Evolutionary conservation across 2,329 filamentous ascomycete genomes (phyloP).

Genomic region (Chaetomium sp.): DNA sequence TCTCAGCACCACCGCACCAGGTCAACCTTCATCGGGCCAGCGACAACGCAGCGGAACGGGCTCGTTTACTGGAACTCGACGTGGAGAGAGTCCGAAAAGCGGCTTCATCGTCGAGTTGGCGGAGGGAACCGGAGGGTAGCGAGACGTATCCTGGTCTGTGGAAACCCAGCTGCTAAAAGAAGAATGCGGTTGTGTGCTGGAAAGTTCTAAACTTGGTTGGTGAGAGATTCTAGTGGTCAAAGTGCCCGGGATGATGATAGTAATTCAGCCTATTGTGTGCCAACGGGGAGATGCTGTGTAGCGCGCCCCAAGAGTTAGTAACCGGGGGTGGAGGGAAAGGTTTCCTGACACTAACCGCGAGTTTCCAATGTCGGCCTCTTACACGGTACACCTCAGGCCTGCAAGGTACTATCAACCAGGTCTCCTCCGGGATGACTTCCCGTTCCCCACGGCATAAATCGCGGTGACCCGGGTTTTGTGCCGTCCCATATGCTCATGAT

Average conservation of each 20-base stretch:
- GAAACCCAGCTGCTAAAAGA: not conserved
- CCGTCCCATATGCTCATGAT: not conserved
- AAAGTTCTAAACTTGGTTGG: slow-evolving; percentile 4
- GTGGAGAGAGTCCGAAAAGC: slow-evolving; percentile 24
- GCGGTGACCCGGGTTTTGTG: slow-evolving; percentile 20
- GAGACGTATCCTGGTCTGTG: slow-evolving; percentile 28
- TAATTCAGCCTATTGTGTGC: slow-evolving; percentile 29
- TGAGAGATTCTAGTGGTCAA: not conserved
- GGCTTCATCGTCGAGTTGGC: not conserved
- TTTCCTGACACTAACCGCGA: not conserved
- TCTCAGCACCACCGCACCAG: not conserved
- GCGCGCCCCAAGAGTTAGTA: not conserved
- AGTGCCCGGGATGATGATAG: not conserved
- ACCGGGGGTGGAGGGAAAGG: not conserved
- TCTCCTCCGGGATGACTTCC: slow-evolving; percentile 17
- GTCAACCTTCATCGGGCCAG: slow-evolving; percentile 10
- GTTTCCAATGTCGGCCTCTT: slow-evolving; percentile 2
- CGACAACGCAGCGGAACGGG: not conserved
- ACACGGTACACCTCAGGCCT: not conserved
- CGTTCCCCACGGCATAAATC: slow-evolving; percentile 25
- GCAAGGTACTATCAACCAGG: not conserved
- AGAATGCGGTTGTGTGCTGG: not conserved
- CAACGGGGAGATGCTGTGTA: slow-evolving; percentile 13
- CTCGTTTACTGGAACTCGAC: not conserved
- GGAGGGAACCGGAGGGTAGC: not conserved